Evolutionary conservation across 1,139 yeast species (phyloP), one percentile per base, ranked within the genome.

Genomic region (Waltiozyma sp.): DNA sequence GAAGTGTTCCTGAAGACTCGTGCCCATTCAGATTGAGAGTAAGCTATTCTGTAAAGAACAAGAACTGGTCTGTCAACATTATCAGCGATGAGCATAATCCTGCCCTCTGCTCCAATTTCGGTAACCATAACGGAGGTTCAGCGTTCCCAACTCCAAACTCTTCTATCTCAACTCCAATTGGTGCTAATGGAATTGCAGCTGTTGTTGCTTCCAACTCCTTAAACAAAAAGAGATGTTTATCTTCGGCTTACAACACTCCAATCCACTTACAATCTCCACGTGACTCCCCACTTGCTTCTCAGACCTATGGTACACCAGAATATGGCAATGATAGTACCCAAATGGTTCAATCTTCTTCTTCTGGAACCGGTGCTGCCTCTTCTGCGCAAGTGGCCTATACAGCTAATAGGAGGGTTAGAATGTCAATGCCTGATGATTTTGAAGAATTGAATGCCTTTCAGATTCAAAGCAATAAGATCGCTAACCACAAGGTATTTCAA

Each of bases 11-110:
- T 8, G 59, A 53, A 23, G 55, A 63, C 26, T 65, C 70, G 11
- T 81, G 91, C 56, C 87, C 88, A 1, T 81, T 81, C 56, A 69
- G 84, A 57, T 68, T 81, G 28, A 63, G 89, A 49, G 87, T 87
- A 3, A 80, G 82, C 49, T 79, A 66, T 51, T 75, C 83, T 1
- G 59, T 74, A 19, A 66, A 79, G 48, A 66, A 73, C 39, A 66
- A 70, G 49, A 60, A 62, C 39, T 81, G 89, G 89, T 65, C 76
- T 11, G 65, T 80, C 16, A 52, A 45, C 35, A 52, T 54, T 37
- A 50, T 52, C 37, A 67, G 69, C 51, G 72, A 67, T 14, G 58
- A 55, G 19, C 58, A 55, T 40, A 51, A 48, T 38, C 40, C 45
- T 28, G 24, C 38, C 7, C 36, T 55, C 3, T 55, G 59, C 37